Conservation (phyloP, 2,329 filamentous ascomycete species). For the Herpotrichia juniperi region DNA sequence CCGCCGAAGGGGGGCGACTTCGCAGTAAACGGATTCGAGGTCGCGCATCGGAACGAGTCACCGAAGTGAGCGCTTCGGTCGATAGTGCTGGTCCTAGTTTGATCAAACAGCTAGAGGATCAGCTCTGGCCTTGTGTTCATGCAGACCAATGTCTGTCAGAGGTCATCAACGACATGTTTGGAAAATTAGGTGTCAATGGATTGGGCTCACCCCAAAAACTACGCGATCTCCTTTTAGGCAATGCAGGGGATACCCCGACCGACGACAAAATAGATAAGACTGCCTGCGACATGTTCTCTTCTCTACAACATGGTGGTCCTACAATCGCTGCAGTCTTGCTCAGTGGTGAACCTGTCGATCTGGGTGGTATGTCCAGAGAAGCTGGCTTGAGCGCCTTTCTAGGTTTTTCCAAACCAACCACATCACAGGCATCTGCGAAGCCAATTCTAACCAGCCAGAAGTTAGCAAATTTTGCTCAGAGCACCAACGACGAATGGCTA, state of each 20-base stretch:
- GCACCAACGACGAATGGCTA: conserved; percentile 55
- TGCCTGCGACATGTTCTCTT: conserved; percentile 50
- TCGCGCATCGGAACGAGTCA: conserved; percentile 63
- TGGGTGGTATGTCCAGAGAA: conserved; percentile 56
- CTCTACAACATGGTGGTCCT: conserved; percentile 42
- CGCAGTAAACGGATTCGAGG: conserved; percentile 68
- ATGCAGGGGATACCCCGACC: conserved; percentile 12
- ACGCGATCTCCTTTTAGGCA: conserved; percentile 31
- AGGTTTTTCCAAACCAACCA: conserved; percentile 59
- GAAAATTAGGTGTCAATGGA: conserved; percentile 56
- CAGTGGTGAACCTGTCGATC: conserved; percentile 56
- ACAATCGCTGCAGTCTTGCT: conserved; percentile 55
- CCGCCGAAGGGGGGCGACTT: conserved; percentile 60
- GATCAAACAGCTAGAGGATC: conserved; percentile 60
- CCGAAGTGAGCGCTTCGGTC: conserved; percentile 51
- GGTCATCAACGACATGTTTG: conserved; percentile 58
- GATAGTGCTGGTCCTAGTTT: conserved; percentile 59
- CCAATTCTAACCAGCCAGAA: conserved; percentile 49
- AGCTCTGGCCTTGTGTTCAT: conserved; percentile 58
- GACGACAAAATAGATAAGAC: conserved; percentile 37
- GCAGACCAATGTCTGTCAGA: conserved; percentile 65
- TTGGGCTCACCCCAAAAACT: conserved; percentile 51
- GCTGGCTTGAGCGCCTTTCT: conserved; percentile 61
- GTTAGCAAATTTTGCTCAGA: conserved; percentile 48
- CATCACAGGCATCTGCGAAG: conserved; percentile 47